phyloP scores from a whole-genome alignment of 305 asterid genomes.

The Nicotiana rustica region DNA sequence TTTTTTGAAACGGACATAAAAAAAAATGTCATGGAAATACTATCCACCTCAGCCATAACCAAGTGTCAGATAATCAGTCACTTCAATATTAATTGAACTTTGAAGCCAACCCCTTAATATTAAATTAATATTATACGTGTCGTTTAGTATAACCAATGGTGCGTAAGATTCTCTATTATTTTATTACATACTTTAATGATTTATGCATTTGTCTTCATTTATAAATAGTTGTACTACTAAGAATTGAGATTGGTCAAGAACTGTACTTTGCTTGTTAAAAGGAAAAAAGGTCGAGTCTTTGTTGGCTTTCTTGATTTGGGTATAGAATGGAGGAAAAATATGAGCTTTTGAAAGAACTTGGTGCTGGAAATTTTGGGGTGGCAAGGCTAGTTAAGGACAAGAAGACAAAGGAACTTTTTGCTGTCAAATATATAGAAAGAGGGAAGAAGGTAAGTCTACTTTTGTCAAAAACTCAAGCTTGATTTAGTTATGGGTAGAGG shows the following conservation, averaged over 20 bases:
- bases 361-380: constrained; percentile 57
- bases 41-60: constrained; percentile 14
- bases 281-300: not conserved
- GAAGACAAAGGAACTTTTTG: constrained; percentile 52
- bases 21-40: too few relatives aligned
- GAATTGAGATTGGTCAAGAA: not conserved
- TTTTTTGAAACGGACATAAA: too few relatives aligned
- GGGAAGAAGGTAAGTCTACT: constrained; percentile 49
- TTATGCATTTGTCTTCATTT: not conserved
- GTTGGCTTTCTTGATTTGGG: not conserved
- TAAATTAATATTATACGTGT: not conserved
- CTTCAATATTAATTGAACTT: constrained; percentile 15
- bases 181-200: not conserved
- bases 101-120: constrained; percentile 29
- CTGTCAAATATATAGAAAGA: constrained; percentile 61
- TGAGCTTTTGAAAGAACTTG: constrained; percentile 55
- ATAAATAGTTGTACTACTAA: not conserved
- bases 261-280: not conserved
- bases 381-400: constrained; percentile 54
- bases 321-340: constrained; percentile 52
- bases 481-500: too few relatives aligned
- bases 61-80: constrained; percentile 26
- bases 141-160: constrained; percentile 1
- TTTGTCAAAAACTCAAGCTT: not conserved
- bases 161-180: not conserved